Conservation (phyloP, 176 grass and related monocot genomes). For the Hyparrhenia diplandra region DNA sequence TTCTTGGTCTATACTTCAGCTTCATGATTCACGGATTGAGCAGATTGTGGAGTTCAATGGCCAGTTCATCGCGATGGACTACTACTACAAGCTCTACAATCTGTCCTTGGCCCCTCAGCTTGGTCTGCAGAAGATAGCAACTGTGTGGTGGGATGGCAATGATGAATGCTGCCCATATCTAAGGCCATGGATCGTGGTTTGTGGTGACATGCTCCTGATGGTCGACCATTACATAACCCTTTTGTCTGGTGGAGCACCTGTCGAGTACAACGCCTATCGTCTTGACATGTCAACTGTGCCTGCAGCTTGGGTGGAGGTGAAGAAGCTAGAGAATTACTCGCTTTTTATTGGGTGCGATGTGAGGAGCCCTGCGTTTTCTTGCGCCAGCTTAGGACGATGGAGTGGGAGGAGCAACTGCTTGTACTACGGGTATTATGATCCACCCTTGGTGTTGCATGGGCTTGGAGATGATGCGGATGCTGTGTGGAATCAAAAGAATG, state of each 20-base stretch:
- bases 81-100: constrained; percentile 1
- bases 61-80: constrained; percentile 25
- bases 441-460: background rate
- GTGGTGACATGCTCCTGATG: constrained; percentile 37
- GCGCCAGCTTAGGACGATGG: constrained; percentile 32
- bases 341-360: constrained; percentile 23
- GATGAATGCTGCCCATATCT: background rate
- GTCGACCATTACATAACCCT: background rate
- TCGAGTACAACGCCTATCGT: background rate
- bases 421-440: background rate
- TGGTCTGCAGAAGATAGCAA: constrained; percentile 11
- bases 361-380: constrained; percentile 17
- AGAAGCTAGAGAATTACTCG: constrained; percentile 41
- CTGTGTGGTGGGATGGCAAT: background rate
- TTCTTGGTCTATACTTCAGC: background rate
- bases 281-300: constrained; percentile 27
- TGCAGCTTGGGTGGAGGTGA: constrained; percentile 25
- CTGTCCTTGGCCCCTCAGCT: constrained; percentile 28
- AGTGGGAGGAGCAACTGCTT: constrained; percentile 47
- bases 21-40: background rate
- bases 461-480: background rate
- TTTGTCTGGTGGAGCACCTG: background rate
- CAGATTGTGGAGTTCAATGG: constrained; percentile 46
- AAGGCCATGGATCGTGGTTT: constrained; percentile 33
- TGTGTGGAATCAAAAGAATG: too few species aligned